Conservation (phyloP, 2,329 filamentous ascomycete species). For the Colletotrichum australisinense region DNA sequence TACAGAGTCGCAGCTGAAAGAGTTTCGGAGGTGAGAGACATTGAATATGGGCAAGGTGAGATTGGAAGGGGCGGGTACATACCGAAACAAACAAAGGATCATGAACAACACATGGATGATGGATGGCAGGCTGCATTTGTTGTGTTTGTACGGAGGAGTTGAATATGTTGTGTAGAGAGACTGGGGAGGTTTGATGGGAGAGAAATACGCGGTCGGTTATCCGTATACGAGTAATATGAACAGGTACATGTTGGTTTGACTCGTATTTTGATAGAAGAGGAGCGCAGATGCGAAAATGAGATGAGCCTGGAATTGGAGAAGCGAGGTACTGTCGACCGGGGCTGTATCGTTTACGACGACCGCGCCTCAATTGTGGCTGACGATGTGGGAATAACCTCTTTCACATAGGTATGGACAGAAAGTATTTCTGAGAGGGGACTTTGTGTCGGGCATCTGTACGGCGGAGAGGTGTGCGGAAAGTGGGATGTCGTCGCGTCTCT, state of each 20-base stretch:
- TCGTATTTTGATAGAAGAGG: not conserved
- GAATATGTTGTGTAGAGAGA: too few species aligned
- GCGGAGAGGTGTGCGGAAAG: constrained; percentile 7
- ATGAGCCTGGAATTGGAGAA: not conserved
- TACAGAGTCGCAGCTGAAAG: too few species aligned
- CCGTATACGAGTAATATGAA: not conserved
- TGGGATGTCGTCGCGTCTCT: not conserved
- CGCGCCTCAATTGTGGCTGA: constrained; percentile 4
- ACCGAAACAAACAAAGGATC: too few species aligned
- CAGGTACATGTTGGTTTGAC: not conserved
- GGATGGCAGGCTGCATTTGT: too few species aligned
- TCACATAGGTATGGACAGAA: too few species aligned
- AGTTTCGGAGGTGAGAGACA: too few species aligned
- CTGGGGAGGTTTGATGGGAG: not conserved
- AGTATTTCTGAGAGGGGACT: too few species aligned
- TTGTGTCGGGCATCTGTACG: too few species aligned
- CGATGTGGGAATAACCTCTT: constrained; percentile 29
- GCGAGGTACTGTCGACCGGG: not conserved
- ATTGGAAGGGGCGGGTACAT: too few species aligned
- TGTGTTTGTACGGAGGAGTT: too few species aligned
- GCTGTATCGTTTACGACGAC: not conserved
- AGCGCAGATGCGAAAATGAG: not conserved
- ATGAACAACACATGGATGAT: too few species aligned
- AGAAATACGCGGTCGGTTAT: not conserved
- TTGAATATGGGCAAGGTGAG: too few species aligned